phyloP scores from a whole-genome alignment of 2,329 filamentous ascomycete species.

The Hirsutella thompsonii region DNA sequence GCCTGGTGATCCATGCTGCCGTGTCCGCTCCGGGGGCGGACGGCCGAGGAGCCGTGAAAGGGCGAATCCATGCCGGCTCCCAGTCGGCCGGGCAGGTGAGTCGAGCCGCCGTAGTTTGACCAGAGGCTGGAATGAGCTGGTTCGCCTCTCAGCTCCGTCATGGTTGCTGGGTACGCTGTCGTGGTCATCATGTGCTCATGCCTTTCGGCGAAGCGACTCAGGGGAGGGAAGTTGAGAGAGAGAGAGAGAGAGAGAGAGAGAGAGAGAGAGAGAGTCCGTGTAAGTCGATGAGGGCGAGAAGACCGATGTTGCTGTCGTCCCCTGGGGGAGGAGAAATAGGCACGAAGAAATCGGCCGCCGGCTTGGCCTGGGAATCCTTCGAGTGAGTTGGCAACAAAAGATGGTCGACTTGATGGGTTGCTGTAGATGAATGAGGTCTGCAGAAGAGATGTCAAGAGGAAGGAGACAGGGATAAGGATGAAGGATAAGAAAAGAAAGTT shows the following conservation, averaged over 20 bases:
- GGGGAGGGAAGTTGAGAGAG: not conserved
- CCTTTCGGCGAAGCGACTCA: conserved; percentile 3
- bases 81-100: conserved; percentile 39
- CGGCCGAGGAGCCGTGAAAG: conserved; percentile 30
- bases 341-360: too few species aligned
- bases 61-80: conserved; percentile 36
- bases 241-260: too few species aligned
- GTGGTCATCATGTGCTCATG: conserved; percentile 49
- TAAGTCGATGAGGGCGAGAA: not conserved
- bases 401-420: too few species aligned
- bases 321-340: not conserved
- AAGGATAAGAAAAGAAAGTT: not conserved
- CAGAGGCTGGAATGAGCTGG: conserved; percentile 43
- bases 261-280: too few species aligned
- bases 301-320: not conserved
- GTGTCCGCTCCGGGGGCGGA: conserved; percentile 34
- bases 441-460: not conserved
- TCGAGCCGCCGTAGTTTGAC: conserved; percentile 42
- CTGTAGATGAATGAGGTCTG: not conserved
- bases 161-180: conserved; percentile 46
- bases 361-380: not conserved
- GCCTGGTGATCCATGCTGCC: conserved; percentile 30
- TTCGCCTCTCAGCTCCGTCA: conserved; percentile 51
- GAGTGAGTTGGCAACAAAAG: not conserved
- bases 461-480: not conserved